phyloP scores from a whole-genome alignment of 2,329 filamentous ascomycete species.

The Aspergillus fructus region DNA sequence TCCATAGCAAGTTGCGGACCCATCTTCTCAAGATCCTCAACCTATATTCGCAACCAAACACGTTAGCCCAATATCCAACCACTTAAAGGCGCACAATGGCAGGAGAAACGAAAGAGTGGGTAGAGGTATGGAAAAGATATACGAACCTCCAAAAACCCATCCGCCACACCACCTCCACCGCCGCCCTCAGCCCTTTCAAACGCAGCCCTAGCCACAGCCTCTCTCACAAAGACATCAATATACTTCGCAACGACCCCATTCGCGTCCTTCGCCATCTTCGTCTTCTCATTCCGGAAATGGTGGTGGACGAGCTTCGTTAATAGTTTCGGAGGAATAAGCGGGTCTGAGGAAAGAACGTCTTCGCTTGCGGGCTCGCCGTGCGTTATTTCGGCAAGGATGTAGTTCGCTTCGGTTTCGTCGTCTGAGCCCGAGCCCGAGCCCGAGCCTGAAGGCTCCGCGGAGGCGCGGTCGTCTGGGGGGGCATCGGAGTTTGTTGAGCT shows the following conservation, averaged over 20 bases:
- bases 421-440: constrained; percentile 15
- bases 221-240: constrained; percentile 85
- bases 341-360: constrained; percentile 35
- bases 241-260: constrained; percentile 78
- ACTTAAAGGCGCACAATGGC: not conserved
- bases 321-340: constrained; percentile 68
- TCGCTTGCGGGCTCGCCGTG: constrained; percentile 21
- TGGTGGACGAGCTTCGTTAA: constrained; percentile 76
- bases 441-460: not conserved
- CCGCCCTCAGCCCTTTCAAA: constrained; percentile 60
- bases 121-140: not conserved
- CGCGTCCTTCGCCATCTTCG: constrained; percentile 73
- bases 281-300: constrained; percentile 69
- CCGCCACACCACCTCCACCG: constrained; percentile 35
- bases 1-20: constrained; percentile 83
- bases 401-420: constrained; percentile 42
- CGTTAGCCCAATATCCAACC: not conserved
- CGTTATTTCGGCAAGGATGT: constrained; percentile 48
- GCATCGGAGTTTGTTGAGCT: constrained; percentile 15
- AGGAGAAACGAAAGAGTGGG: constrained; percentile 14
- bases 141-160: constrained; percentile 73
- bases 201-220: constrained; percentile 78
- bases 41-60: constrained; percentile 51
- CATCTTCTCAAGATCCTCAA: constrained; percentile 87
- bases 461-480: constrained; percentile 10